Percentiles rank a stretch among this genome's conserved stretches.
Evolutionary conservation across 441 rosid species (phyloP).

Genomic region (Syzygium malaccense): DNA sequence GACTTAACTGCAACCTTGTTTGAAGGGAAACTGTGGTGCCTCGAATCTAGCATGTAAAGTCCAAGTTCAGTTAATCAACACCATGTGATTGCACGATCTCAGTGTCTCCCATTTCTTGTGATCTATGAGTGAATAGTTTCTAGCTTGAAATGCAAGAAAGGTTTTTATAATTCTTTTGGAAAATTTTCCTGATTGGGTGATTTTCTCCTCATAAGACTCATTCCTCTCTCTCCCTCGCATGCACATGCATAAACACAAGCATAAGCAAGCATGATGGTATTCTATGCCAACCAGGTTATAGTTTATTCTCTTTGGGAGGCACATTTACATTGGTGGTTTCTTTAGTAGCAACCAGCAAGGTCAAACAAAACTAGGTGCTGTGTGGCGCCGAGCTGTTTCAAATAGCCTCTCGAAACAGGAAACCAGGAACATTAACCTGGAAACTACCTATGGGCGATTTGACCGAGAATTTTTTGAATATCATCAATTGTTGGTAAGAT

Average conservation of each 20-base stretch:
- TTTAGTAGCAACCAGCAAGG: not conserved
- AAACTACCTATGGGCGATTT: slow-evolving; percentile 1
- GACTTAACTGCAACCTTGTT: slow-evolving; percentile 1
- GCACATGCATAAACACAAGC: not conserved
- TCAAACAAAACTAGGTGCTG: slow-evolving; percentile 15
- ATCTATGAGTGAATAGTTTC: not conserved
- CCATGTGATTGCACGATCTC: slow-evolving; percentile 23
- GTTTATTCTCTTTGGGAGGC: not conserved
- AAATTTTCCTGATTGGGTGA: slow-evolving; percentile 12
- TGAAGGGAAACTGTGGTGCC: slow-evolving; percentile 7
- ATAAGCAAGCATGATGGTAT: not conserved
- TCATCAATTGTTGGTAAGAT: not conserved
- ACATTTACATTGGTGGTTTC: not conserved
- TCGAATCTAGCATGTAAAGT: slow-evolving; percentile 20
- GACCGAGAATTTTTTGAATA: not conserved
- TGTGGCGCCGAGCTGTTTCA: not conserved
- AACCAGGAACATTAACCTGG: not conserved
- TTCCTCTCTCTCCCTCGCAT: not conserved
- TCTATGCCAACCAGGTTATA: slow-evolving; percentile 5
- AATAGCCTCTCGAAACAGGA: not conserved
- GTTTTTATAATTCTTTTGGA: slow-evolving; percentile 11
- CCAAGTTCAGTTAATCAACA: slow-evolving; percentile 39
- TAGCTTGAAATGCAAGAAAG: slow-evolving; percentile 20
- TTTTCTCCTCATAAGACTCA: slow-evolving; percentile 19
- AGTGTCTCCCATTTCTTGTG: slow-evolving; percentile 7